Evolutionary conservation across 352 stramenopile genomes (phyloP).

Genomic region (Phytophthora ohioensis): DNA sequence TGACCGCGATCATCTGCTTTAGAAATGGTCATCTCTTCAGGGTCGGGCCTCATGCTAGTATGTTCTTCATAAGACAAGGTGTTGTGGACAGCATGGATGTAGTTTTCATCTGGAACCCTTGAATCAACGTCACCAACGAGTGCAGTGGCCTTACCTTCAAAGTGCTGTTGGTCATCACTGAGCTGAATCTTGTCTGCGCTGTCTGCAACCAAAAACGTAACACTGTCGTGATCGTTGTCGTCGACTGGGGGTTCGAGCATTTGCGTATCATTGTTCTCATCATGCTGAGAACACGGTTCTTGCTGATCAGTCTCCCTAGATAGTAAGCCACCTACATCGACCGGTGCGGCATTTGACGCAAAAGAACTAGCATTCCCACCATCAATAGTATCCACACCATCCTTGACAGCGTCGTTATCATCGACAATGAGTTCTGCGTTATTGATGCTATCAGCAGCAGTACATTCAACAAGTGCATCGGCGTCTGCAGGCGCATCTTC

Average conservation of each 20-base stretch:
- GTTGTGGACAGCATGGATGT: neutral
- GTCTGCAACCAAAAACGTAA: neutral
- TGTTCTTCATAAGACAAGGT: neutral
- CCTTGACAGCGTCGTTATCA: neutral
- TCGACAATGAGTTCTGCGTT: neutral
- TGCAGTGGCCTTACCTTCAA: neutral
- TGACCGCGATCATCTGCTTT: neutral
- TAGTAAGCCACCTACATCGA: too few species aligned
- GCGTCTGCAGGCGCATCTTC: neutral
- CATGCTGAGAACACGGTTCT: too few species aligned
- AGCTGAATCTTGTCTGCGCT: neutral
- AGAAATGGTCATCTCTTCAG: neutral
- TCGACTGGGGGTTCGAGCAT: neutral
- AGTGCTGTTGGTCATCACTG: neutral
- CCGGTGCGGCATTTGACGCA: too few species aligned
- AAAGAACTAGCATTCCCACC: neutral
- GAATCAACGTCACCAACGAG: neutral
- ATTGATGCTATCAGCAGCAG: neutral
- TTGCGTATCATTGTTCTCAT: neutral
- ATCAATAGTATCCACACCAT: neutral
- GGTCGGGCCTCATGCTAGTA: neutral
- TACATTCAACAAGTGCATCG: neutral
- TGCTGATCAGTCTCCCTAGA: too few species aligned
- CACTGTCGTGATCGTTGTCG: neutral
- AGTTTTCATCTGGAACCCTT: constrained; percentile 1